Conservation (phyloP, 352 stramenopile genomes). For the Phytophthora citricola region DNA sequence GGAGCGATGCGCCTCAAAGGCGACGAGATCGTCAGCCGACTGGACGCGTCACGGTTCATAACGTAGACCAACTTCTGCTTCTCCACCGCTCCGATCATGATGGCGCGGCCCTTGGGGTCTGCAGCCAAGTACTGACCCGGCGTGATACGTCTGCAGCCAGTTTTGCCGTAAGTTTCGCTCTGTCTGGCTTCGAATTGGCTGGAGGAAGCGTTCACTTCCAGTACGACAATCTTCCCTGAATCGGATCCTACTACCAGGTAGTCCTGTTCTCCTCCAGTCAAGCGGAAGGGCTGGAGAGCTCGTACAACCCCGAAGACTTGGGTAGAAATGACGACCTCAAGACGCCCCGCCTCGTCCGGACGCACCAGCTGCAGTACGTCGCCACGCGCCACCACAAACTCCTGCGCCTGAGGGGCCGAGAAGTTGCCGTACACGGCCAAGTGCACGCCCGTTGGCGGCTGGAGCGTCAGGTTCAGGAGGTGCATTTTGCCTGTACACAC, state of each 20-base stretch:
- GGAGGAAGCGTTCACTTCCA: constrained; percentile 91
- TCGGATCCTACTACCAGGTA: constrained; percentile 97
- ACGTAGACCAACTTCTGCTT: constrained; percentile 99
- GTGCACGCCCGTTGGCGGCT: constrained; percentile 83
- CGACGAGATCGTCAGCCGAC: constrained; percentile 96
- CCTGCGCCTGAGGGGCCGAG: constrained; percentile 88
- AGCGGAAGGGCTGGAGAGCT: constrained; percentile 90
- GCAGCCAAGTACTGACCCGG: constrained; percentile 97
- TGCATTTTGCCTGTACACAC: constrained; percentile 58
- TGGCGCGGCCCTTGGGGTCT: constrained; percentile 97
- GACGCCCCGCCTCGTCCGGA: constrained; percentile 66
- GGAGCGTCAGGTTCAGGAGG: constrained; percentile 90
- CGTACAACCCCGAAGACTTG: constrained; percentile 94
- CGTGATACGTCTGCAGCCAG: constrained; percentile 95
- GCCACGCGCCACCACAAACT: constrained; percentile 95
- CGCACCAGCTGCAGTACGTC: constrained; percentile 95
- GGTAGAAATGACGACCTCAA: constrained; percentile 85
- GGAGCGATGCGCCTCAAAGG: constrained; percentile 98
- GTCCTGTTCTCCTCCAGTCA: constrained; percentile 92
- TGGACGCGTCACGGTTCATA: constrained; percentile 96
- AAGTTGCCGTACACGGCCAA: constrained; percentile 94
- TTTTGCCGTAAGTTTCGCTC: constrained; percentile 97
- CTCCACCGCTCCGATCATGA: constrained; percentile 97
- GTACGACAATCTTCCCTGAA: constrained; percentile 95
- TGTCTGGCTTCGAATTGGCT: constrained; percentile 89